Evolutionary conservation across 345 rosid species (phyloP), one percentile per base, ranked within the genome.

Genomic region (Eutrema heterophyllum): DNA sequence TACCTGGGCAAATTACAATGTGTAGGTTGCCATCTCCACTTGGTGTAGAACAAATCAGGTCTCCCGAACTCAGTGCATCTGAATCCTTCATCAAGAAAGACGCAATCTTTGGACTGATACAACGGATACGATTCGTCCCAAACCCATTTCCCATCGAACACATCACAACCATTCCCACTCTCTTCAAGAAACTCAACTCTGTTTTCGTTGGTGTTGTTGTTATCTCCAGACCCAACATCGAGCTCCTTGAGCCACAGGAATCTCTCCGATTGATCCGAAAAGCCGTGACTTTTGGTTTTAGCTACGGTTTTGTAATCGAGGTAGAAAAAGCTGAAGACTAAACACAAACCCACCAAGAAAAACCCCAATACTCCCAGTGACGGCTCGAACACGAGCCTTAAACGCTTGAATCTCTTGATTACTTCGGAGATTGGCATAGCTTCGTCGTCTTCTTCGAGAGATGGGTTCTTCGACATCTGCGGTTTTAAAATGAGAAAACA

Each of bases 21-120:
- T 43, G 43, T 87, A 32, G 99, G 97, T 73, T 90, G 99, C 99
- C 99, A 95, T 85, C 97, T 86, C 97, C 99, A 95, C 76, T 88
- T 87, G 33, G 89, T 87, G 73, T 87, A 91, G 84, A 88, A 84
- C 78, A 80, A 74, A 80, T 95, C 99, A 61, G 86, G 91, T 77
- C 99, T 81, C 2, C 99, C 99, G 76, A 88, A 87, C 74, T 95
- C 97, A 52, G 75, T 83, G 79, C 97, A 95, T 82, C 90, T 79
- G 75, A 95, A 95, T 2, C 99, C 97, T 14, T 79, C 81, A 67
- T 95, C 99, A 72, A 95, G 70, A 80, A 95, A 87, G 74, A 67
- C 67, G 72, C 99, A 95, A 78, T 87, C 93, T 84, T 81, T 85
- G 38, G 97, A 87, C 53, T 87, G 88, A 73, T 95, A 95, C 85